Percentiles rank a stretch among this genome's conserved stretches.
phyloP scores from a whole-genome alignment of 768 basidiomycete species.

The Holtermannia corniformis region DNA sequence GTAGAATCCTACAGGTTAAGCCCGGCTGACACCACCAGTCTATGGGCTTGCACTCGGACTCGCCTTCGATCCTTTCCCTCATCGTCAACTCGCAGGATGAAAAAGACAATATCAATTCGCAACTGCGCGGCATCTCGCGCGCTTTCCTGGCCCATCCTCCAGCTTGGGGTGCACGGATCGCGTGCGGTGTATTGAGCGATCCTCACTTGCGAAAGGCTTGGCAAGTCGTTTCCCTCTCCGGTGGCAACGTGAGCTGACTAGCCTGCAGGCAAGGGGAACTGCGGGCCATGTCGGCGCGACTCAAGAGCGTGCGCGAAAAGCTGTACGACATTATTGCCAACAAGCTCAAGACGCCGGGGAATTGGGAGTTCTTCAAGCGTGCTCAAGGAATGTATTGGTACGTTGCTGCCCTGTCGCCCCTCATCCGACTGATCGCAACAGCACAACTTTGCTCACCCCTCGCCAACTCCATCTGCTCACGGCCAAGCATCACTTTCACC shows the following conservation, averaged over 20 bases:
- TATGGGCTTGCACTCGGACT: constrained; percentile 41
- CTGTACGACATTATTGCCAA: constrained; percentile 68
- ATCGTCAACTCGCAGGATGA: constrained; percentile 26
- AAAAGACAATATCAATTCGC: constrained; percentile 34
- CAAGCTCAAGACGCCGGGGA: constrained; percentile 78
- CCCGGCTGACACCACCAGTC: constrained; percentile 29
- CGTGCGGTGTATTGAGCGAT: constrained; percentile 57
- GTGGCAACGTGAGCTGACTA: neutral
- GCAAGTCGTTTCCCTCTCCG: constrained; percentile 45
- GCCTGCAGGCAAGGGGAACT: constrained; percentile 62
- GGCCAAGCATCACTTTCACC: constrained; percentile 29
- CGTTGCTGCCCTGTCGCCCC: constrained; percentile 16
- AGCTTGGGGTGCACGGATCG: constrained; percentile 36
- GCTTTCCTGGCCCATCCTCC: constrained; percentile 38
- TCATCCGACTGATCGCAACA: constrained; percentile 8
- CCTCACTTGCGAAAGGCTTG: constrained; percentile 70
- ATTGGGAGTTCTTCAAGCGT: constrained; percentile 88
- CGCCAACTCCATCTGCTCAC: constrained; percentile 23
- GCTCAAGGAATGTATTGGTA: constrained; percentile 99
- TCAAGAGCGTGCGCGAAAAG: constrained; percentile 83
- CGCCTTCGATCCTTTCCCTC: constrained; percentile 38
- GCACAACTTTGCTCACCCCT: constrained; percentile 26
- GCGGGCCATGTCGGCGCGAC: constrained; percentile 89
- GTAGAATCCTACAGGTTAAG: constrained; percentile 1
- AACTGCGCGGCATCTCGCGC: constrained; percentile 32